Percentiles rank a stretch among this genome's conserved stretches.
phyloP scores from a whole-genome alignment of 2,329 filamentous ascomycete genomes.

The Orbilia blumenaviensis region DNA sequence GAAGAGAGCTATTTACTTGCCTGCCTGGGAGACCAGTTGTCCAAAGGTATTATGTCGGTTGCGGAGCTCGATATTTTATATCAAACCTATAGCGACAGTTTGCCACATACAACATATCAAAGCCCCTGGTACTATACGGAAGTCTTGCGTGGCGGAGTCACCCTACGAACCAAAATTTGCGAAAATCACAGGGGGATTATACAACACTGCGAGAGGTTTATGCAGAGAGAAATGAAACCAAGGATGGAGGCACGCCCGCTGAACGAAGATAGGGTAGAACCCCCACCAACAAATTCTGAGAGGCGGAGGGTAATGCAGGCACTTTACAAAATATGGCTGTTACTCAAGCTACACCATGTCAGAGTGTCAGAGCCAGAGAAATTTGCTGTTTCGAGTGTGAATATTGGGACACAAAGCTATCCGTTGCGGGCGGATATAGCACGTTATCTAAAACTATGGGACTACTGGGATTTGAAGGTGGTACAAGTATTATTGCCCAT shows the following conservation, averaged over 20 bases:
- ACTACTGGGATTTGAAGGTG: constrained; percentile 23
- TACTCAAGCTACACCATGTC: constrained; percentile 7
- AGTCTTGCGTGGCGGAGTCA: not conserved
- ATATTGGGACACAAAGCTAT: not conserved
- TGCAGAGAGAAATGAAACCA: not conserved
- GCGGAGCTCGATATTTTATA: constrained; percentile 5
- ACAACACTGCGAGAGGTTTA: not conserved
- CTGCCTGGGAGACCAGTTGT: not conserved
- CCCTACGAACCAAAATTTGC: not conserved
- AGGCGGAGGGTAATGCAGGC: not conserved
- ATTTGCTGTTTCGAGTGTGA: not conserved
- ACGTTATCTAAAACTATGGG: constrained; percentile 14
- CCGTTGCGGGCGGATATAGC: constrained; percentile 3
- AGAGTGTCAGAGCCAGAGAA: not conserved
- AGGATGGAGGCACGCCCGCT: not conserved
- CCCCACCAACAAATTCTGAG: constrained; percentile 5
- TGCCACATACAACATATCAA: not conserved
- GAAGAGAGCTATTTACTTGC: constrained; percentile 19
- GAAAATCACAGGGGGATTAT: constrained; percentile 1
- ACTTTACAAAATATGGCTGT: constrained; percentile 17
- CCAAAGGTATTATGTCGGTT: not conserved
- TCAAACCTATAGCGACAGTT: not conserved
- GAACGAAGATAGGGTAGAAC: not conserved
- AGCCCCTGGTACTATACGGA: constrained; percentile 18
- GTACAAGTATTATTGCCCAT: constrained; percentile 17